Percentiles rank a stretch among this genome's conserved stretches.
Conservation (phyloP, 2,329 filamentous ascomycete genomes). For the Penicillium sp. region DNA sequence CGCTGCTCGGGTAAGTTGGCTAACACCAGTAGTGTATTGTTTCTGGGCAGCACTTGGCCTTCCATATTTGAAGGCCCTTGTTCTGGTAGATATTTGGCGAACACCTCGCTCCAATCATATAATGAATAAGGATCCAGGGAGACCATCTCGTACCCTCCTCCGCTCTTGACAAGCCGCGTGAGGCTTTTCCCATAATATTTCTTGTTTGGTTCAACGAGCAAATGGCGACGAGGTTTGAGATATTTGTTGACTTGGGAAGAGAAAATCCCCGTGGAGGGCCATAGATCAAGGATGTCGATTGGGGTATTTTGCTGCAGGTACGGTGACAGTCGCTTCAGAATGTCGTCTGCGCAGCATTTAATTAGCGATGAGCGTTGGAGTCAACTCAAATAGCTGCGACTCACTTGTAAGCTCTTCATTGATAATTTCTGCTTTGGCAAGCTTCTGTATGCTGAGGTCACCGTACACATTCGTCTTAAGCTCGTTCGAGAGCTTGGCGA, state of each 20-base stretch:
- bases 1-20: conserved; percentile 63
- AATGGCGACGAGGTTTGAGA: conserved; percentile 75
- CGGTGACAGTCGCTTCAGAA: conserved; percentile 66
- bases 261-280: conserved; percentile 76
- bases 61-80: conserved; percentile 45
- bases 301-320: conserved; percentile 68
- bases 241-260: conserved; percentile 72
- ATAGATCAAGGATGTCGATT: conserved; percentile 83
- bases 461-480: neutral
- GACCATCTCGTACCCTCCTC: conserved; percentile 51
- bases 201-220: conserved; percentile 73
- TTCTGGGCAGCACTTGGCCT: conserved; percentile 51
- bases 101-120: conserved; percentile 50
- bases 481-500: neutral
- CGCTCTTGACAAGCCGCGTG: conserved; percentile 52
- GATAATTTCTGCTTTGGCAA: conserved; percentile 23
- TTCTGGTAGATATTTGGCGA: conserved; percentile 48
- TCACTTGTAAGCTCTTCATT: conserved; percentile 37
- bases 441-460: neutral
- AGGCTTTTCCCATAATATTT: conserved; percentile 62
- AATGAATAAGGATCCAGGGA: conserved; percentile 57
- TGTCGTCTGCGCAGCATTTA: conserved; percentile 54
- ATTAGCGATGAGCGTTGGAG: neutral
- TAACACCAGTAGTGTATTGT: conserved; percentile 71
- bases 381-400: conserved; percentile 1